Percentiles rank a stretch among this genome's conserved stretches.
Evolutionary conservation across 345 rosid genomes (phyloP).

Genomic region (Excoecaria cochinchinensis): DNA sequence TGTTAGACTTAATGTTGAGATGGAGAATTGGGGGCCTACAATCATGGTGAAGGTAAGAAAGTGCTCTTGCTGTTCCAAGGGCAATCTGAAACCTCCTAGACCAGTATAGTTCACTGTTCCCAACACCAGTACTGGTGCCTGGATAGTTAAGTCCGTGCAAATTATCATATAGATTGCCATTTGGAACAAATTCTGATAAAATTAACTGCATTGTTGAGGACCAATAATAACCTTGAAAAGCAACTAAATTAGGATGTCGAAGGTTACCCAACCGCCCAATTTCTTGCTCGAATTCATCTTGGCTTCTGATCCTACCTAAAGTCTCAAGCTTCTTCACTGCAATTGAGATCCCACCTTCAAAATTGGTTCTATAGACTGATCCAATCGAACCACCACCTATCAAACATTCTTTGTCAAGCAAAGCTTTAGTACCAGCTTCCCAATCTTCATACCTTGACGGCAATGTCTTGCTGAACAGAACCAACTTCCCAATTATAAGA

Average conservation of each 20-base stretch:
- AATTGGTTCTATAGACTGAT: conserved; percentile 70
- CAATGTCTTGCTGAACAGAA: conserved; percentile 85
- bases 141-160: conserved; percentile 56
- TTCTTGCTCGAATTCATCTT: conserved; percentile 91
- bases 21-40: conserved; percentile 86
- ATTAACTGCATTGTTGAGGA: conserved; percentile 80
- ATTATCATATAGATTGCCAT: conserved; percentile 79
- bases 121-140: conserved; percentile 62
- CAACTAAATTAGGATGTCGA: conserved; percentile 66
- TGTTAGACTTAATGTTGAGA: conserved; percentile 84
- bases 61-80: conserved; percentile 79
- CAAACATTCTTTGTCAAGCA: conserved; percentile 83
- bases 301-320: conserved; percentile 79
- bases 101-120: conserved; percentile 69
- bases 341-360: conserved; percentile 86
- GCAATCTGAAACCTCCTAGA: conserved; percentile 85
- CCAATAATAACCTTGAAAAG: conserved; percentile 90
- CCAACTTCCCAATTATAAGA: conserved; percentile 82
- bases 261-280: conserved; percentile 74
- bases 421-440: conserved; percentile 88
- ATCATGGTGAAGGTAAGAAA: conserved; percentile 90
- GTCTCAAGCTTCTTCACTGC: conserved; percentile 94
- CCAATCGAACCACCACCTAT: conserved; percentile 91
- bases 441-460: conserved; percentile 96
- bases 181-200: conserved; percentile 65